phyloP scores from a whole-genome alignment of 1,139 yeast genomes.

The Diutina ranongensis region DNA sequence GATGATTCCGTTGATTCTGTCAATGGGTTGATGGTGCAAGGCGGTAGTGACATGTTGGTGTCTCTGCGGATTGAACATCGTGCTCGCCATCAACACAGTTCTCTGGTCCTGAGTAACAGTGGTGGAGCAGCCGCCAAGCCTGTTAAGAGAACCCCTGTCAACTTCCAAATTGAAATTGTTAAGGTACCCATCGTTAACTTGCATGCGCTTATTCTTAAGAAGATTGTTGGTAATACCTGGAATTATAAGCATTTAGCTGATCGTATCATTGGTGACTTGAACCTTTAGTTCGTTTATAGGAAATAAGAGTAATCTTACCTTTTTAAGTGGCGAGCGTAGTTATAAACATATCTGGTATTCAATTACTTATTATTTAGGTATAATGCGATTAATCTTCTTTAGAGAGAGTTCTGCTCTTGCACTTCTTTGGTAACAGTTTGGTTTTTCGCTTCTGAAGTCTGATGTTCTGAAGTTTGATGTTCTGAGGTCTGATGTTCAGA shows the following conservation, averaged over 20 bases:
- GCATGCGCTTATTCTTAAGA: slow-evolving; percentile 92
- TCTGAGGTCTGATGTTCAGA: too few species aligned
- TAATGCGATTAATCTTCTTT: too few species aligned
- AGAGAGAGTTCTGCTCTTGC: too few species aligned
- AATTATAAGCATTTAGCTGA: slow-evolving; percentile 89
- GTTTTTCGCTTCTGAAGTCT: too few species aligned
- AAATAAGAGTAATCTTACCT: not conserved
- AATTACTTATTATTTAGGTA: too few species aligned
- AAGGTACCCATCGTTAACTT: slow-evolving; percentile 85
- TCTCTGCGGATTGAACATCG: slow-evolving; percentile 49
- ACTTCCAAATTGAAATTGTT: slow-evolving; percentile 86
- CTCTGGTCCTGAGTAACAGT: slow-evolving; percentile 11
- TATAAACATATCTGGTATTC: too few species aligned
- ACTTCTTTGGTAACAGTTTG: too few species aligned
- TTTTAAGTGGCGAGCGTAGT: not conserved
- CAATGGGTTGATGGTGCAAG: slow-evolving; percentile 34
- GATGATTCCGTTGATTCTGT: slow-evolving; percentile 58
- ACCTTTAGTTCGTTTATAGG: slow-evolving; percentile 26
- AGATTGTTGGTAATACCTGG: slow-evolving; percentile 92
- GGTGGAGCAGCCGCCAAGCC: slow-evolving; percentile 7
- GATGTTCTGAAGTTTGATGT: too few species aligned
- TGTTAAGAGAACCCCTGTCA: slow-evolving; percentile 38
- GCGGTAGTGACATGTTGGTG: slow-evolving; percentile 57
- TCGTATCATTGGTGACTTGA: slow-evolving; percentile 68
- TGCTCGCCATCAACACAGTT: slow-evolving; percentile 23